Percentiles rank a stretch among this genome's conserved stretches.
phyloP scores from a whole-genome alignment of 768 basidiomycete genomes.

The Psilocybe azurescens region DNA sequence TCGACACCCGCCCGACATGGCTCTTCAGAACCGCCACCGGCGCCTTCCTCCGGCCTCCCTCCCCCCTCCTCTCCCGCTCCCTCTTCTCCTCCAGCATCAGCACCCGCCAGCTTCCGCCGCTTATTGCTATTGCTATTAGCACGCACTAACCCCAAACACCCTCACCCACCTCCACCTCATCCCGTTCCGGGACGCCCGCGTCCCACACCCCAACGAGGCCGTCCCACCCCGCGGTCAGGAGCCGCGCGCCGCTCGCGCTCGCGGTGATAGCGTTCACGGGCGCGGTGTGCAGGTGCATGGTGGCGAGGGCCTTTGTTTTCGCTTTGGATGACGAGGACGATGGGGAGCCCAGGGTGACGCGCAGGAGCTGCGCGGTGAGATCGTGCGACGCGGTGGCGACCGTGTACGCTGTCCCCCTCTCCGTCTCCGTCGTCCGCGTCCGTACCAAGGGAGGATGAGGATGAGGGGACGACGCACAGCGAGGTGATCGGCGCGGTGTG shows the following conservation, averaged over 20 bases:
- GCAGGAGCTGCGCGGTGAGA: constrained; percentile 66
- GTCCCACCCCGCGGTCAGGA: constrained; percentile 93
- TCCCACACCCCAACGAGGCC: constrained; percentile 72
- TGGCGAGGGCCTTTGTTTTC: constrained; percentile 50
- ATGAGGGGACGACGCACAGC: constrained; percentile 54
- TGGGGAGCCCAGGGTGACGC: constrained; percentile 34
- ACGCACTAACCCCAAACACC: constrained; percentile 47
- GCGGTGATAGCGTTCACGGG: constrained; percentile 76
- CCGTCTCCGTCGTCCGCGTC: not conserved
- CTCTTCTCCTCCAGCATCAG: constrained; percentile 57
- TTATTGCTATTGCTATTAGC: constrained; percentile 37
- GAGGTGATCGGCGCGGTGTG: constrained; percentile 77
- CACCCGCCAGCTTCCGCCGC: constrained; percentile 70
- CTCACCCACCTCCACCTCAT: constrained; percentile 49
- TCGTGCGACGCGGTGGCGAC: constrained; percentile 83
- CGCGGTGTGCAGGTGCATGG: constrained; percentile 83
- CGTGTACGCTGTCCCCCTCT: constrained; percentile 37
- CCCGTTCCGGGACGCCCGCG: constrained; percentile 66
- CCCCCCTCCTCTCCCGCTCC: constrained; percentile 18
- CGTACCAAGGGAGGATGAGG: constrained; percentile 2
- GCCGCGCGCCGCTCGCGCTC: constrained; percentile 56
- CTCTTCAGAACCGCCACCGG: constrained; percentile 80
- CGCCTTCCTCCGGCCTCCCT: constrained; percentile 57
- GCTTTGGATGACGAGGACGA: constrained; percentile 15
- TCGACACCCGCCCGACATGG: constrained; percentile 84